phyloP scores from a whole-genome alignment of 2,329 filamentous ascomycete species.

The Dichotomopilus funicola region DNA sequence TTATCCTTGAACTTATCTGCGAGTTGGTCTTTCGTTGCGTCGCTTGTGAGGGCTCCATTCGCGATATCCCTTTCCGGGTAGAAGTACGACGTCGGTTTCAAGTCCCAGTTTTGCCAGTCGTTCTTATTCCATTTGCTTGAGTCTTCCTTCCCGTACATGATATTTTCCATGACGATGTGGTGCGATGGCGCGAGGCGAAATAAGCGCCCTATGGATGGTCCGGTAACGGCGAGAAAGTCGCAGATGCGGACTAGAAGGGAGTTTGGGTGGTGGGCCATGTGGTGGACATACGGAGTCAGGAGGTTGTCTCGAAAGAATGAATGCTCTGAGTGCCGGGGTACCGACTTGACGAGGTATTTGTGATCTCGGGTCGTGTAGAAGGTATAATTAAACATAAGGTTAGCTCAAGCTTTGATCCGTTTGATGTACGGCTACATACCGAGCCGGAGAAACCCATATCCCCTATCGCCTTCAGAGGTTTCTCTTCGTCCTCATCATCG shows the following conservation, averaged over 20 bases:
- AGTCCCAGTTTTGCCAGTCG: conserved; percentile 65
- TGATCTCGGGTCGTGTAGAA: conserved; percentile 63
- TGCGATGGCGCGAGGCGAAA: conserved; percentile 59
- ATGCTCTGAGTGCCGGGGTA: conserved; percentile 64
- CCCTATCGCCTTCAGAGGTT: conserved; percentile 49
- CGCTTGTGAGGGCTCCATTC: conserved; percentile 53
- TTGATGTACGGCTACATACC: conserved; percentile 29
- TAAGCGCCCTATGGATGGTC: conserved; percentile 51
- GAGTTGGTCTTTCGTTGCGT: conserved; percentile 59
- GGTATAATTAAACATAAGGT: conserved; percentile 36
- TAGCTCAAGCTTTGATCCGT: not conserved
- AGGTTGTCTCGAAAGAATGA: conserved; percentile 63
- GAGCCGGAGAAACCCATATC: conserved; percentile 71
- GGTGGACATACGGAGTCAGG: conserved; percentile 55
- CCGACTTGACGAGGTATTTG: conserved; percentile 64
- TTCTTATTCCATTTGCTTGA: conserved; percentile 27
- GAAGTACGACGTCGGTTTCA: conserved; percentile 70
- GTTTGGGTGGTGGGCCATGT: conserved; percentile 54
- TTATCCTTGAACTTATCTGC: conserved; percentile 64
- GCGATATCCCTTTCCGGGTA: conserved; percentile 68
- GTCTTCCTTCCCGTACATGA: conserved; percentile 54
- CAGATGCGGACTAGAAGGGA: conserved; percentile 66
- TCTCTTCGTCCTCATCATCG: conserved; percentile 39
- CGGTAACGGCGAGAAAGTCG: conserved; percentile 56
- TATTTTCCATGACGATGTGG: conserved; percentile 74